These are phyloP conservation scores for Dactylorhiza incarnata DNA, from an alignment of 106 monocot species.

Conservation along the genomic window DNA sequence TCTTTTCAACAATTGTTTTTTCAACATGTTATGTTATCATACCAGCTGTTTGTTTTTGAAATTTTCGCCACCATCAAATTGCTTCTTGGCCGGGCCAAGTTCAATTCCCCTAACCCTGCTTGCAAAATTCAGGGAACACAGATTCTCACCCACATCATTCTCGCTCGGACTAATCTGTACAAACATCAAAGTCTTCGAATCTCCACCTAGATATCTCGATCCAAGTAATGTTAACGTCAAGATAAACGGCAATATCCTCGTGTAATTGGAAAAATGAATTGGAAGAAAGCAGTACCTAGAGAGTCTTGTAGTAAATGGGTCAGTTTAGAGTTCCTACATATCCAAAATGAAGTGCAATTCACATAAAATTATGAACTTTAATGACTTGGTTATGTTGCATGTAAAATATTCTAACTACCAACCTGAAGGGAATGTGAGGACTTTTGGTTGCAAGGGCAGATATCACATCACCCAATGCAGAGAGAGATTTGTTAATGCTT, in stretches of 20 bases:
- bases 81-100: slow-evolving; percentile 81
- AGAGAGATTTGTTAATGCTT: slow-evolving; percentile 83
- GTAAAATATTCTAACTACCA: slow-evolving; percentile 1
- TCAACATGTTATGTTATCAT: not conserved
- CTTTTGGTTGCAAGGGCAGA: slow-evolving; percentile 92
- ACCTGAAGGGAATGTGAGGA: slow-evolving; percentile 90
- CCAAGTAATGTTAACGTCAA: slow-evolving; percentile 2
- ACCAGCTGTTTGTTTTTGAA: slow-evolving; percentile 73
- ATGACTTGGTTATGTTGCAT: slow-evolving; percentile 1
- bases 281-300: slow-evolving; percentile 40
- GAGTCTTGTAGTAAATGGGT: slow-evolving; percentile 94
- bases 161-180: slow-evolving; percentile 90
- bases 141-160: slow-evolving; percentile 67
- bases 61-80: slow-evolving; percentile 57
- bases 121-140: slow-evolving; percentile 94
- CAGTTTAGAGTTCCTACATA: slow-evolving; percentile 86
- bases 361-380: not conserved
- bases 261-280: not conserved
- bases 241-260: not conserved
- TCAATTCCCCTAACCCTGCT: slow-evolving; percentile 91
- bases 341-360: not conserved
- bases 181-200: slow-evolving; percentile 90
- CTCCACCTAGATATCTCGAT: slow-evolving; percentile 54
- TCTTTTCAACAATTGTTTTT: not conserved
- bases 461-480: slow-evolving; percentile 97